Percentiles rank a stretch among this genome's conserved stretches.
phyloP scores from a whole-genome alignment of 495 filamentous ascomycete species.

The Aspergillus biplanus region DNA sequence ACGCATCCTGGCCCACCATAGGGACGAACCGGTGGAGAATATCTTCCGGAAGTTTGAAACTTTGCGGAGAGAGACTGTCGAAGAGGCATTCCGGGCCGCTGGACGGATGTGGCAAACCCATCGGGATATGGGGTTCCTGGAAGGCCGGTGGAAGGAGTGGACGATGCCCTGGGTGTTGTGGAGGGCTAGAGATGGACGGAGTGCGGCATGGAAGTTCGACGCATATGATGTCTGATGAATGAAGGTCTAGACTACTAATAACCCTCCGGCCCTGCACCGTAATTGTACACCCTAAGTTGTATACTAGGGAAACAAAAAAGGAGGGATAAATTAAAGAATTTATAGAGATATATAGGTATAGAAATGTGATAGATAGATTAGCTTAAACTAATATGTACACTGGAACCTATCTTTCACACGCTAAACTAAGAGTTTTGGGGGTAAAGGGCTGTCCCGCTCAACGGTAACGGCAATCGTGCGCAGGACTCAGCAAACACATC shows the following conservation, averaged over 20 bases:
- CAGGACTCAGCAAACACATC: too few species aligned
- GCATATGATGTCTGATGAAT: constrained; percentile 26
- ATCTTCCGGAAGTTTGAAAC: constrained; percentile 57
- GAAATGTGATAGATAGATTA: not conserved
- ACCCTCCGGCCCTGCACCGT: too few species aligned
- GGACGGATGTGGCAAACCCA: constrained; percentile 47
- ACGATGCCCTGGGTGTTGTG: constrained; percentile 40
- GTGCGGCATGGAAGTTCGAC: constrained; percentile 46
- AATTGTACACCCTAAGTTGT: not conserved
- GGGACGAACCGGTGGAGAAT: constrained; percentile 41
- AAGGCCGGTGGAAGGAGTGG: constrained; percentile 44
- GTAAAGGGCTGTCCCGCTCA: not conserved
- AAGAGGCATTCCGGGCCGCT: constrained; percentile 56
- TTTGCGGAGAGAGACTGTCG: constrained; percentile 52
- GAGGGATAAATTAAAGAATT: not conserved
- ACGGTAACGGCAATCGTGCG: not conserved
- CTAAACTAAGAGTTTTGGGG: not conserved
- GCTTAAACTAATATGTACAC: not conserved
- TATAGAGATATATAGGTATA: not conserved
- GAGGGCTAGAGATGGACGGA: constrained; percentile 33
- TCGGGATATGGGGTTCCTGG: constrained; percentile 44
- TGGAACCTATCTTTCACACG: not conserved
- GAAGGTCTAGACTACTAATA: constrained; percentile 20
- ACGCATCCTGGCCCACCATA: constrained; percentile 45
- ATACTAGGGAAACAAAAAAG: not conserved